Evolutionary conservation across 352 stramenopile genomes (phyloP).

Genomic region (Phytophthora uliginosa): DNA sequence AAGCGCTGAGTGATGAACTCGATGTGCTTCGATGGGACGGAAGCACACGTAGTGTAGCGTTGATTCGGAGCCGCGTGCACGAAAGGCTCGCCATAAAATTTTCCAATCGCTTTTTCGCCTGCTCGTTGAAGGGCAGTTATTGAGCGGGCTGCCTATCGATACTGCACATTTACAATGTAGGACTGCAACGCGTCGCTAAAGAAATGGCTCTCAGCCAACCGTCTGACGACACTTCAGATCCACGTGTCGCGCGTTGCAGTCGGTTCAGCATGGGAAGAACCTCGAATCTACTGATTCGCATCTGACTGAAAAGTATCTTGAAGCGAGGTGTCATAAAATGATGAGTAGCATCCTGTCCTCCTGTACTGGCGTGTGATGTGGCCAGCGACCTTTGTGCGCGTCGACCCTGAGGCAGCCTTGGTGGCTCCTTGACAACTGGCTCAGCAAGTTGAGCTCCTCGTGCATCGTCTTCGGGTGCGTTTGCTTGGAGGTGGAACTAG

Average conservation of each 20-base stretch:
- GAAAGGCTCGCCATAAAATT: background rate
- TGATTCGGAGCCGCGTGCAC: background rate
- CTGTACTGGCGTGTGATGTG: background rate
- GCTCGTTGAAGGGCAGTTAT: background rate
- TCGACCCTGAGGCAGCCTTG: background rate
- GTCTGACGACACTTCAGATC: background rate
- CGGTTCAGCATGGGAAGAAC: background rate
- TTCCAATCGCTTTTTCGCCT: background rate
- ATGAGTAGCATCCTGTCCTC: slow-evolving; percentile 1
- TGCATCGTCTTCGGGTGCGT: background rate
- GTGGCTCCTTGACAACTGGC: background rate
- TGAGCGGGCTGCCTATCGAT: background rate
- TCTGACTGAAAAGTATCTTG: slow-evolving; percentile 6
- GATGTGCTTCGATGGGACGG: background rate
- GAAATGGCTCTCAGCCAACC: background rate
- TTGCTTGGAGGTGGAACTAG: background rate
- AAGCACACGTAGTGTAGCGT: background rate
- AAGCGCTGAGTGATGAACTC: background rate
- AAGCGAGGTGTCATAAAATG: background rate
- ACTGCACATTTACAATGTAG: background rate
- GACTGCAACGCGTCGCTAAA: background rate
- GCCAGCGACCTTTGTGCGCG: background rate
- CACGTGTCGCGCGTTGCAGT: background rate
- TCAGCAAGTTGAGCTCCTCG: background rate
- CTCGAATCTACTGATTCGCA: slow-evolving; percentile 9